A percentile compares a stretch with the other conserved stretches of the same genome.
Evolutionary conservation across 1,284 basidiomycete genomes (phyloP).

Genomic region (Coriolopsis trogii): DNA sequence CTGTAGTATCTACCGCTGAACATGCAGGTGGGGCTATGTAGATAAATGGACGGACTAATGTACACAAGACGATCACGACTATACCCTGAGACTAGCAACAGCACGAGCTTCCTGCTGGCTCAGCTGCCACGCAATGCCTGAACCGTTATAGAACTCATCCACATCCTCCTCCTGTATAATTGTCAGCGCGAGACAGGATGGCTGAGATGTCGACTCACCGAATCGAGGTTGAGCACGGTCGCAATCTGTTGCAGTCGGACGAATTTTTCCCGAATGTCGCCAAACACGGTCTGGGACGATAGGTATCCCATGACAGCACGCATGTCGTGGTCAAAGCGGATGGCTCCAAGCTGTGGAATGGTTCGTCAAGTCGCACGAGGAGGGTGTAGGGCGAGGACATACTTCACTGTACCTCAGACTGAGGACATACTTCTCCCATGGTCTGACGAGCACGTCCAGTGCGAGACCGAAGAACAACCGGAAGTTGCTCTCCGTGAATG

Average conservation of each 20-base stretch:
- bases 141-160: constrained; percentile 90
- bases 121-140: constrained; percentile 90
- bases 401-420: constrained; percentile 90
- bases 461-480: constrained; percentile 83
- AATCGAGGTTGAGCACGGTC: constrained; percentile 89
- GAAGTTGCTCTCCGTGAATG: constrained; percentile 88
- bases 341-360: constrained; percentile 85
- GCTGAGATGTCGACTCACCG: constrained; percentile 47
- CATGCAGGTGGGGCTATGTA: constrained; percentile 13
- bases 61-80: constrained; percentile 14
- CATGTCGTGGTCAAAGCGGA: constrained; percentile 94
- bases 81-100: constrained; percentile 67
- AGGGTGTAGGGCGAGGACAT: constrained; percentile 22
- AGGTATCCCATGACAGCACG: constrained; percentile 84
- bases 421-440: constrained; percentile 91
- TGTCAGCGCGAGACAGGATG: background rate
- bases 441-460: constrained; percentile 85
- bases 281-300: constrained; percentile 83
- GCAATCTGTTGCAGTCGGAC: constrained; percentile 91
- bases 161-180: constrained; percentile 80
- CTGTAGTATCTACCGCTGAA: background rate
- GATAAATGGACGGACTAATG: constrained; percentile 14
- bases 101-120: constrained; percentile 77
- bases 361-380: background rate
- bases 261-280: constrained; percentile 91